A percentile compares a stretch with the other conserved stretches of the same genome.
Conservation (phyloP, 2,329 filamentous ascomycete genomes). For the Epichloe aotearoae region DNA sequence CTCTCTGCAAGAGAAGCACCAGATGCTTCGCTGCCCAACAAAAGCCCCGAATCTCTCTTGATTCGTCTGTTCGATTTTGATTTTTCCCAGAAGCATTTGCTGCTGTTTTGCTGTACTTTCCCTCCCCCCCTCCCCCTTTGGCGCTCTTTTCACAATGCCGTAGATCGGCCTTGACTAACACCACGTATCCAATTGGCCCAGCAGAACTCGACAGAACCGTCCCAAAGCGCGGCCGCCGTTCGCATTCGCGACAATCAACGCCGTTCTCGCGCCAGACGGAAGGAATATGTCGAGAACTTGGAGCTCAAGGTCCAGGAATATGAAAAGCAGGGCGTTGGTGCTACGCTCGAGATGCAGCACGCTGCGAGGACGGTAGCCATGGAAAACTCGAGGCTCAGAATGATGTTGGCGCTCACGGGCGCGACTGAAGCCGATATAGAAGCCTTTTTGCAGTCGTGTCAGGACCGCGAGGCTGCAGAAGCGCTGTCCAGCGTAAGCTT, state of each 20-base stretch:
- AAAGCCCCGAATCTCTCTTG: neutral
- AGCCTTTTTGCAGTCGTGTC: constrained; percentile 24
- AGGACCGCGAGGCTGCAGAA: constrained; percentile 18
- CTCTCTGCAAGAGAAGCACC: neutral
- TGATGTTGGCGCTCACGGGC: constrained; percentile 27
- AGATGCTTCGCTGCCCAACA: neutral
- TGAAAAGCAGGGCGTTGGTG: constrained; percentile 33
- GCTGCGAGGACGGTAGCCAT: constrained; percentile 35
- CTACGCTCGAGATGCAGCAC: constrained; percentile 39
- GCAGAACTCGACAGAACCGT: constrained; percentile 8
- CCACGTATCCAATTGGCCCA: neutral
- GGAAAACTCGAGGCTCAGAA: constrained; percentile 33
- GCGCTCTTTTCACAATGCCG: neutral
- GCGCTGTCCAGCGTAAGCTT: constrained; percentile 9
- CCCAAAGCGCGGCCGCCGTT: constrained; percentile 20
- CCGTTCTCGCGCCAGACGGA: constrained; percentile 36
- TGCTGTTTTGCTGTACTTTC: neutral
- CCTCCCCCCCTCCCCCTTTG: neutral
- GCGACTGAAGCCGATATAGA: constrained; percentile 26
- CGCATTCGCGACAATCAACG: constrained; percentile 40
- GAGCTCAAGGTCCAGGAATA: constrained; percentile 32
- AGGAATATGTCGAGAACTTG: constrained; percentile 35
- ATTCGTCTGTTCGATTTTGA: neutral
- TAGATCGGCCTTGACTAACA: neutral
- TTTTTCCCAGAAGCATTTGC: neutral